Percentiles rank a stretch among this genome's conserved stretches.
These are phyloP conservation scores for Cytospora leucostoma DNA, from an alignment of 2,329 filamentous ascomycete species.

Conservation along the genomic window DNA sequence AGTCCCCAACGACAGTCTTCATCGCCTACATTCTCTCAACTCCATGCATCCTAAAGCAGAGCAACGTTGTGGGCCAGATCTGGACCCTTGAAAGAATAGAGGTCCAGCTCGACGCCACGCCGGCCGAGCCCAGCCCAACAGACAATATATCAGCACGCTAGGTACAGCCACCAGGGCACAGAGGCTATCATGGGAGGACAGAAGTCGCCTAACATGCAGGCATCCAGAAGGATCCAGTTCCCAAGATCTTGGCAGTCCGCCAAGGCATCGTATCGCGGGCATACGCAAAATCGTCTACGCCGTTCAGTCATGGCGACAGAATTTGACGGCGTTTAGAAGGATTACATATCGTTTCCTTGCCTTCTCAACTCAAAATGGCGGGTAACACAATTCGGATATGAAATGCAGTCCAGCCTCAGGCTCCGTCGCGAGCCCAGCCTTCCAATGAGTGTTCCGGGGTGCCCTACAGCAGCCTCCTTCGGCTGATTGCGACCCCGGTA, in stretches of 20 bases:
- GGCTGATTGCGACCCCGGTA: background rate
- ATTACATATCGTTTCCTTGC: background rate
- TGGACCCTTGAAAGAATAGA: background rate
- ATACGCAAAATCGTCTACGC: background rate
- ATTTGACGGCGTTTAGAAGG: background rate
- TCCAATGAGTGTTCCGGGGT: background rate
- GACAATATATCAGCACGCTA: constrained; percentile 15
- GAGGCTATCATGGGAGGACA: background rate
- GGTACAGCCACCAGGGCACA: constrained; percentile 1
- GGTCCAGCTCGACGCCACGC: constrained; percentile 14
- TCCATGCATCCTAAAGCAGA: background rate
- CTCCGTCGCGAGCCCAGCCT: background rate
- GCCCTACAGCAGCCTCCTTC: background rate
- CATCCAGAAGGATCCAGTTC: background rate
- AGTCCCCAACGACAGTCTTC: background rate
- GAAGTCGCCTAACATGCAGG: background rate
- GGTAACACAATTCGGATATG: background rate
- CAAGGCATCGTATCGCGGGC: background rate
- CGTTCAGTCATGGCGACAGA: background rate
- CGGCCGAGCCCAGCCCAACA: constrained; percentile 9
- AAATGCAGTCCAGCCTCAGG: background rate
- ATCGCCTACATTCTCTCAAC: background rate
- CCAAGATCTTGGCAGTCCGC: background rate
- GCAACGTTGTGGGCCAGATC: background rate
- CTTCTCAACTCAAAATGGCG: background rate